These are phyloP conservation scores for Psidium friedrichsthalianum DNA, from an alignment of 345 rosid species.

Conservation along the genomic window DNA sequence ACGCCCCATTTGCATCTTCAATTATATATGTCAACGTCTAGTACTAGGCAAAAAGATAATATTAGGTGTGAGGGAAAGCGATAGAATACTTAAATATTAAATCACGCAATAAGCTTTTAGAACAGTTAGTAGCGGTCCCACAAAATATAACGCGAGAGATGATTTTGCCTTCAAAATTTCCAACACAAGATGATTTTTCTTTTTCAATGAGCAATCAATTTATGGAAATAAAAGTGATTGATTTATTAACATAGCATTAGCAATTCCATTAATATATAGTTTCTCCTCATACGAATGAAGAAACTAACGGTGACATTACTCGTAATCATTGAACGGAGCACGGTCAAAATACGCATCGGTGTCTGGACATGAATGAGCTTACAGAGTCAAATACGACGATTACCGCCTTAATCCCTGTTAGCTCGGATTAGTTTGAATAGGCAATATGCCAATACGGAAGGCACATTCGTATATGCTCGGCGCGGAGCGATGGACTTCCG, in stretches of 20 bases:
- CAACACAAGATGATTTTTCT: neutral
- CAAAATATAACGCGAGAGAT: neutral
- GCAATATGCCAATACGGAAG: neutral
- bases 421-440: neutral
- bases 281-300: neutral
- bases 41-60: too few species aligned
- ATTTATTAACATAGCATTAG: neutral
- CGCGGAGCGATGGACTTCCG: neutral
- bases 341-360: neutral
- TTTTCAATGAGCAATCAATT: neutral
- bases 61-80: too few species aligned
- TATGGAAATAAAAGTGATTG: neutral
- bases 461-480: neutral
- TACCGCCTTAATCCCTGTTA: neutral
- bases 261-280: neutral
- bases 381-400: neutral
- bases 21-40: too few species aligned
- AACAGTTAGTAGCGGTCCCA: too few species aligned
- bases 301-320: neutral
- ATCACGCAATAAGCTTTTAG: too few species aligned
- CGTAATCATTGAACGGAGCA: neutral
- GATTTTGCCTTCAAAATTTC: neutral
- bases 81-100: too few species aligned
- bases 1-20: too few species aligned
- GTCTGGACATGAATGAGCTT: neutral